phyloP scores from a whole-genome alignment of 2,329 filamentous ascomycete species.

The Pseudogymnoascus sp. region DNA sequence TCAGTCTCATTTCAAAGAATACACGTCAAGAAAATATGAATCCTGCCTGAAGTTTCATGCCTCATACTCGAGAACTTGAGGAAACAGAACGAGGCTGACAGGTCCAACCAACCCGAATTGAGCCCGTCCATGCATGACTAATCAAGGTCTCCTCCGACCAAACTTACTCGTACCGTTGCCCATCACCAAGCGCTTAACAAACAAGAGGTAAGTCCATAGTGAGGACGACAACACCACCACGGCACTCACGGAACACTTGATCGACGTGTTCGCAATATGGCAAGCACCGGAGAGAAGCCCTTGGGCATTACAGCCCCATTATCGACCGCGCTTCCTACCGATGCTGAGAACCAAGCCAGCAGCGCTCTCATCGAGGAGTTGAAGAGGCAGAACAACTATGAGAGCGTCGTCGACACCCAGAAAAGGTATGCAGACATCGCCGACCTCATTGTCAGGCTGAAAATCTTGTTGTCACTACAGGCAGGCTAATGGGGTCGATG shows the following conservation, averaged over 20 bases:
- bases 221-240: background rate
- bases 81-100: background rate
- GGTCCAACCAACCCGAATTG: background rate
- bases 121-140: background rate
- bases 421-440: conserved; percentile 52
- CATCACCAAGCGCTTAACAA: conserved; percentile 1
- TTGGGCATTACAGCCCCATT: conserved; percentile 76
- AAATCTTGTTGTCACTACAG: conserved; percentile 5
- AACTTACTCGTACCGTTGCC: conserved; percentile 2
- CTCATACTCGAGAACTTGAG: background rate
- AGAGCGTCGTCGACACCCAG: conserved; percentile 71
- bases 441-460: background rate
- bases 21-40: background rate
- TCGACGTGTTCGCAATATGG: conserved; percentile 19
- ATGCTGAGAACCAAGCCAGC: conserved; percentile 67
- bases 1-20: background rate
- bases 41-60: background rate
- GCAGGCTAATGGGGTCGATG: conserved; percentile 14
- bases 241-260: conserved; percentile 1
- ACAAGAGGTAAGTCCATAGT: background rate
- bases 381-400: conserved; percentile 85
- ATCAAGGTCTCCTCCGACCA: background rate
- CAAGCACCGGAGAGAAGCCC: conserved; percentile 20
- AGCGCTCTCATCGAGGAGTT: conserved; percentile 76
- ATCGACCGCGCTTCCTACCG: conserved; percentile 66